Evolutionary conservation across 129 eudicot species (phyloP).

Genomic region (Flaveria brownii): DNA sequence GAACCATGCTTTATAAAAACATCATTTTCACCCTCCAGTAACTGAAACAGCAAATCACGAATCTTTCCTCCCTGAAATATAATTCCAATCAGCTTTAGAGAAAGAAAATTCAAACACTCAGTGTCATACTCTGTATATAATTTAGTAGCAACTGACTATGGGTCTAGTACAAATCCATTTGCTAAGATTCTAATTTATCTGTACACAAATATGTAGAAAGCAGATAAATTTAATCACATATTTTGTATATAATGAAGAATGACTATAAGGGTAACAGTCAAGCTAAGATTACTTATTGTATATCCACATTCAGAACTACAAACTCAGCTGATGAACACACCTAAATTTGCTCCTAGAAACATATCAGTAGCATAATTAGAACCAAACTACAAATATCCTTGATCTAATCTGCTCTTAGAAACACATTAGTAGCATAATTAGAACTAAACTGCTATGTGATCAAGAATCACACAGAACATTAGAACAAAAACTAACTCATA

Average conservation of each 20-base stretch:
- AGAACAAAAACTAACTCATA: slow-evolving; percentile 24
- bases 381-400: slow-evolving; percentile 5
- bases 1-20: slow-evolving; percentile 89
- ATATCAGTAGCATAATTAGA: too few relatives aligned
- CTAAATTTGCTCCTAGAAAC: too few relatives aligned
- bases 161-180: not conserved
- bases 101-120: not conserved
- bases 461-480: not conserved
- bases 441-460: slow-evolving; percentile 1
- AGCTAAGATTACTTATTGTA: not conserved
- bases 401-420: not conserved
- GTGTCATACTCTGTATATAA: not conserved
- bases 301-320: not conserved
- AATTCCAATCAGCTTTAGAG: not conserved
- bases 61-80: slow-evolving; percentile 82
- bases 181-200: not conserved
- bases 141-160: not conserved
- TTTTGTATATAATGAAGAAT: not conserved
- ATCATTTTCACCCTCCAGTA: slow-evolving; percentile 79
- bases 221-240: not conserved
- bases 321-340: not conserved
- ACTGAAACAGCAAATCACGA: slow-evolving; percentile 82
- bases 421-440: slow-evolving; percentile 1
- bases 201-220: not conserved
- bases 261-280: not conserved